These are phyloP conservation scores for Colletotrichum destructivum DNA, from an alignment of 2,329 filamentous ascomycete species.

Conservation along the genomic window DNA sequence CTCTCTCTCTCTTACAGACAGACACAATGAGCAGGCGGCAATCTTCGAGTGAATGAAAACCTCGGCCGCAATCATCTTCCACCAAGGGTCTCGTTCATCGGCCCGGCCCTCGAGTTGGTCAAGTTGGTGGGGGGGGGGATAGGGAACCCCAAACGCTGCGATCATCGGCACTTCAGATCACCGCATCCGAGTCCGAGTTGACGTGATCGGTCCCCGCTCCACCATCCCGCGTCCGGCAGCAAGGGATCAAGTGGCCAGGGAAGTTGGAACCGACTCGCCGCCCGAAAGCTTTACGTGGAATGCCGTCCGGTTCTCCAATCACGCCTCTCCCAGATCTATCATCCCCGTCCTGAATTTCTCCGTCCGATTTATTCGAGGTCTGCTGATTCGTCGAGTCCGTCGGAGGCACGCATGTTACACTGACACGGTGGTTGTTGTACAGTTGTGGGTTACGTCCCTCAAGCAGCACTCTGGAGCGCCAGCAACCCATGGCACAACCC, in stretches of 20 bases:
- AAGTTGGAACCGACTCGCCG: not conserved
- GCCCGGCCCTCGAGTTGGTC: not conserved
- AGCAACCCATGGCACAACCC: not conserved
- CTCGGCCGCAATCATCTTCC: not conserved
- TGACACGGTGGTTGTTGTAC: not conserved
- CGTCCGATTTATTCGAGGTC: not conserved
- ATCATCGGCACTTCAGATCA: conserved; percentile 7
- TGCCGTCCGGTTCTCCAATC: conserved; percentile 3
- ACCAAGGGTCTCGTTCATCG: not conserved
- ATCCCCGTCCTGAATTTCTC: not conserved
- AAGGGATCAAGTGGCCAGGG: not conserved
- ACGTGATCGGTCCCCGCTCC: conserved; percentile 26
- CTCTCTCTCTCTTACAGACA: not conserved
- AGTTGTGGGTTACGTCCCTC: not conserved
- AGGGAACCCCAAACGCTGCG: not conserved
- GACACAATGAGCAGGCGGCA: not conserved
- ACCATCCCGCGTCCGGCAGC: conserved; percentile 2
- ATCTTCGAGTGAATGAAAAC: not conserved
- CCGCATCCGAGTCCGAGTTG: conserved; percentile 21
- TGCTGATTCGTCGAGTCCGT: not conserved
- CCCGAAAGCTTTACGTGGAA: conserved; percentile 8
- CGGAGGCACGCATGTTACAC: not conserved
- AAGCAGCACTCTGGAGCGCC: not conserved
- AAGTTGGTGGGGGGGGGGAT: not conserved
- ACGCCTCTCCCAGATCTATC: not conserved